Base-by-base conservation (phyloP, 495 filamentous ascomycete genomes). In the Talaromyces stipitatus region DNA sequence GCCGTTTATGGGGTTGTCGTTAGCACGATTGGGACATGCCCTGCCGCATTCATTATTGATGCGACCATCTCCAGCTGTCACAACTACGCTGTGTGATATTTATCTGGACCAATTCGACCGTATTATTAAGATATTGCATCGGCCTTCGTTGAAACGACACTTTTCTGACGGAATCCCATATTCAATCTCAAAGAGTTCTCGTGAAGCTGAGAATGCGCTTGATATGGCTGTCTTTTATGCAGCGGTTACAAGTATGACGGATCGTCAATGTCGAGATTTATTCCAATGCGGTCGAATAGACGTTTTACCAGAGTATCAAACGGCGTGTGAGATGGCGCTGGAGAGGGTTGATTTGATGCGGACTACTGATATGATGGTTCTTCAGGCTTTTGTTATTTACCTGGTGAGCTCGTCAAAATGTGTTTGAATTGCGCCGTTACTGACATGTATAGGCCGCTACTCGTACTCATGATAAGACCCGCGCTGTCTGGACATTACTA, bases 331-430 rank as follows among this genome's bases (percentile, higher is more conserved):
- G 60, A 65, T 71, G 36, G 72, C 78, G 1, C 61, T 85, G 14
- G 73, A 73, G 32, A 64, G 68, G 26, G 76, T 78, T 1, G 78
- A 81, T 55, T 80, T 83, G 58, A 62, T 84, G 2, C 72, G 67
- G 1, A 81, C 78, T 0, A 74, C 80, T 56, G 81, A 85, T 52
- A 66, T 80, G 27, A 74, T 79, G 26, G 75, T 82, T 12, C 62
- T 85, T 20, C 82, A 83, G 61, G 80, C 80, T 8, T 82, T 82
- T 60, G 73, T 80, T 26, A 66, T 85, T 2, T 84, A 72, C 45
- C 58, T 80, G 58, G 75, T 81, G 66, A 24, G 66, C 60, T 11
- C 36, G 26, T 12, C n/a, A n/a, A n/a, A n/a, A n/a, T 14, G 22
- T 26, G n/a, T 14, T 7, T n/a, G 2, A 16, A 18, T 7, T 16